Conservation (phyloP, 1,139 yeast species). For the Taphrina populina region DNA sequence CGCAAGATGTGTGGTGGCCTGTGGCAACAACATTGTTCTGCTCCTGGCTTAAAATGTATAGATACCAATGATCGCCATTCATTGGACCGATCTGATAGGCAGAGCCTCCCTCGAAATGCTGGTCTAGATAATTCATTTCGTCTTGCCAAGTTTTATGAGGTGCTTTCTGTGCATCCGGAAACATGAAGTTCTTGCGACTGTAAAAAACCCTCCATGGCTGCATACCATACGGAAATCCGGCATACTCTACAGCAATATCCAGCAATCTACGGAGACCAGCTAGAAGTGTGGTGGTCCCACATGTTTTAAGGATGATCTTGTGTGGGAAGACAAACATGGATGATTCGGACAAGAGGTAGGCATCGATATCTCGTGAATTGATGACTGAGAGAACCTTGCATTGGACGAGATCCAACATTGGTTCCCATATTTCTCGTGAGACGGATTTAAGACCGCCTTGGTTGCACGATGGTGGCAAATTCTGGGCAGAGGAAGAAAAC, state of each 20-base stretch:
- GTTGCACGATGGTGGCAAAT: conserved; percentile 45
- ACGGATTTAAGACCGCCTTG: conserved; percentile 57
- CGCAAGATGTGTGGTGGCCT: conserved; percentile 33
- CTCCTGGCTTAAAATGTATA: conserved; percentile 62
- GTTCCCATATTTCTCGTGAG: conserved; percentile 67
- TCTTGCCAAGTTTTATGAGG: conserved; percentile 83
- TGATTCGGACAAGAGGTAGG: conserved; percentile 84
- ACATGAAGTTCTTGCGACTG: conserved; percentile 88
- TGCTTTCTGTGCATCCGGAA: conserved; percentile 78
- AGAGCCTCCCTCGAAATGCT: conserved; percentile 57
- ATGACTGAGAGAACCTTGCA: conserved; percentile 86
- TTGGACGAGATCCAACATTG: conserved; percentile 72
- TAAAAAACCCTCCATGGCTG: conserved; percentile 71
- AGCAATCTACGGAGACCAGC: conserved; percentile 70
- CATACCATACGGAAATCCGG: conserved; percentile 42
- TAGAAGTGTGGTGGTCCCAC: conserved; percentile 92
- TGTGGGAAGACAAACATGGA: conserved; percentile 86
- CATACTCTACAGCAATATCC: conserved; percentile 50
- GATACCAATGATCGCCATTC: conserved; percentile 85
- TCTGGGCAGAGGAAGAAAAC: conserved; percentile 59
- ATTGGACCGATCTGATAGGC: conserved; percentile 80
- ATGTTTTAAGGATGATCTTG: conserved; percentile 82
- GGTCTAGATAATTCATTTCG: conserved; percentile 69
- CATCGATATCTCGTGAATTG: conserved; percentile 65
- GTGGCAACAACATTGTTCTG: conserved; percentile 37